A percentile compares a stretch with the other conserved stretches of the same genome.
phyloP scores from a whole-genome alignment of 2,329 filamentous ascomycete species.

The Paecilomyces formosus region DNA sequence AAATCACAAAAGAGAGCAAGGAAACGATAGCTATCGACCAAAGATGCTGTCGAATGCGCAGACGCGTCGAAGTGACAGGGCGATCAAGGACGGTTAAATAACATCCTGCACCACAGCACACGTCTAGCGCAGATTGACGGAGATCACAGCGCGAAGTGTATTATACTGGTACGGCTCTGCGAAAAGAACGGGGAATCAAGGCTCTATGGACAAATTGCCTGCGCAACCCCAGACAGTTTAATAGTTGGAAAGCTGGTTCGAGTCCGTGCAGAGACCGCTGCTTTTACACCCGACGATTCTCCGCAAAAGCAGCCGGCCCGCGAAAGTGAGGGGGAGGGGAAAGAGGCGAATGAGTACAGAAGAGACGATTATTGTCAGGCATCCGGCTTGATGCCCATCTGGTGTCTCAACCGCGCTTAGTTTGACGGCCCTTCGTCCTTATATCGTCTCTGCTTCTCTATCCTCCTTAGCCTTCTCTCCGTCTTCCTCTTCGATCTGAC shows the following conservation, averaged over 20 bases:
- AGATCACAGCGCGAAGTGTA: not conserved
- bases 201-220: not conserved
- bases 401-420: not conserved
- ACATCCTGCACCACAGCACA: not conserved
- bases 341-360: not conserved
- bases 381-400: constrained; percentile 3
- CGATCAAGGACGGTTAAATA: not conserved
- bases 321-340: not conserved
- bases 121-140: not conserved
- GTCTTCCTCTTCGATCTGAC: constrained; percentile 1
- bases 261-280: not conserved
- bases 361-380: not conserved
- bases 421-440: not conserved
- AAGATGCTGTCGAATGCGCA: not conserved
- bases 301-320: not conserved
- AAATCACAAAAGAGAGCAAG: not conserved
- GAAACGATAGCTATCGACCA: not conserved
- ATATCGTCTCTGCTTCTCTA: not conserved
- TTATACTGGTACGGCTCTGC: not conserved
- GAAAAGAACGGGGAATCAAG: not conserved
- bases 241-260: not conserved
- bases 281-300: not conserved
- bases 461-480: constrained; percentile 2
- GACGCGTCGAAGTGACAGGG: not conserved
- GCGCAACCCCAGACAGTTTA: not conserved